phyloP scores from a whole-genome alignment of 306 rosid genomes.

The Citrullus colocynthis region DNA sequence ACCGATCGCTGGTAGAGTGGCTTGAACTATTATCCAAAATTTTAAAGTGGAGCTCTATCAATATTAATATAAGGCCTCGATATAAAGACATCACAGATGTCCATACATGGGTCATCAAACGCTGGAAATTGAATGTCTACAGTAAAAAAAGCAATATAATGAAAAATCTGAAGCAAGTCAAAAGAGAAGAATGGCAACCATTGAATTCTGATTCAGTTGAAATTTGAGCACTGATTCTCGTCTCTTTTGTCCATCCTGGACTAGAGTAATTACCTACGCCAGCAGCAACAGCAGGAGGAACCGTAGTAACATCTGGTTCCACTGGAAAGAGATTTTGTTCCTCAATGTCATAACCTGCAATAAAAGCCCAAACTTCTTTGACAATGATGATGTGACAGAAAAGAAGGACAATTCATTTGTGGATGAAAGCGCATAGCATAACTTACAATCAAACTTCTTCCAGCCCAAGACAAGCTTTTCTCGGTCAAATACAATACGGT shows the following conservation, averaged over 20 bases:
- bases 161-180: slow-evolving; percentile 23
- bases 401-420: not conserved
- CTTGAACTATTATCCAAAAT: not conserved
- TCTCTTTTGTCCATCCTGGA: slow-evolving; percentile 25
- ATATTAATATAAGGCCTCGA: not conserved
- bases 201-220: slow-evolving; percentile 34
- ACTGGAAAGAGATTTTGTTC: slow-evolving; percentile 21
- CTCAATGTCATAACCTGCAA: slow-evolving; percentile 66
- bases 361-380: slow-evolving; percentile 4
- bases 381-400: not conserved
- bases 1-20: not conserved
- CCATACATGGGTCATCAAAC: not conserved
- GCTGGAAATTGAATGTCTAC: not conserved
- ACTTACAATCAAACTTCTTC: slow-evolving; percentile 76
- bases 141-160: slow-evolving; percentile 22
- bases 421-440: slow-evolving; percentile 8
- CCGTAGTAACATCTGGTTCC: slow-evolving; percentile 28
- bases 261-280: slow-evolving; percentile 43
- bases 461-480: slow-evolving; percentile 74
- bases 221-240: slow-evolving; percentile 18
- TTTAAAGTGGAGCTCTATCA: not conserved
- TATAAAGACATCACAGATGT: not conserved
- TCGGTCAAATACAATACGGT: slow-evolving; percentile 75
- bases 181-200: slow-evolving; percentile 15
- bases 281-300: slow-evolving; percentile 66